Evolutionary conservation across 768 basidiomycete genomes (phyloP).

Genomic region (Pleurotus eryngii): DNA sequence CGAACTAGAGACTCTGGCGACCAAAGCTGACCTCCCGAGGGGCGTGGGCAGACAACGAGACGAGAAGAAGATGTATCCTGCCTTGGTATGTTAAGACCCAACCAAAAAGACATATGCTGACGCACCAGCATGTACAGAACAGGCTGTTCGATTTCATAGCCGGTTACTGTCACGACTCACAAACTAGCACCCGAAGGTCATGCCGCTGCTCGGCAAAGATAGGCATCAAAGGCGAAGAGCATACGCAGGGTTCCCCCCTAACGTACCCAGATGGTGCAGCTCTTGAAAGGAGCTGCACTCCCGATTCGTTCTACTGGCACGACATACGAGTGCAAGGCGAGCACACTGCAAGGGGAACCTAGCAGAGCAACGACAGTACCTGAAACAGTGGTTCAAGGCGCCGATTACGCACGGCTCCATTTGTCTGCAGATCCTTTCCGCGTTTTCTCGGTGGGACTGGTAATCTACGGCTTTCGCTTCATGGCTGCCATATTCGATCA

Average conservation of each 20-base stretch:
- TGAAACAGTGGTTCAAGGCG: constrained; percentile 15
- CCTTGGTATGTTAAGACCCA: too few species aligned
- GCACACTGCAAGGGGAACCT: too few species aligned
- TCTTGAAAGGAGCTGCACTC: too few species aligned
- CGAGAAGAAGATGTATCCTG: too few species aligned
- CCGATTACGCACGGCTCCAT: constrained; percentile 25
- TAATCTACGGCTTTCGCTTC: constrained; percentile 26
- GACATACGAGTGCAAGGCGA: too few species aligned
- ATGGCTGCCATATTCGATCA: constrained; percentile 28
- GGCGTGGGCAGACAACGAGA: too few species aligned
- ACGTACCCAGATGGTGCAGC: too few species aligned
- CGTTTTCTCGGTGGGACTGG: constrained; percentile 23
- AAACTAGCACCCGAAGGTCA: neutral
- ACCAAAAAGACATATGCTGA: too few species aligned
- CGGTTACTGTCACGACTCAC: constrained; percentile 2
- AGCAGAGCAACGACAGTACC: constrained; percentile 2
- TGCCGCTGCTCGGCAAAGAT: neutral
- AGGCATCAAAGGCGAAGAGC: neutral
- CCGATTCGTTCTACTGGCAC: too few species aligned
- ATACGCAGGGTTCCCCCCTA: too few species aligned
- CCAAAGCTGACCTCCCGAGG: too few species aligned
- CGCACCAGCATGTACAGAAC: neutral
- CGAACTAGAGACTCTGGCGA: too few species aligned
- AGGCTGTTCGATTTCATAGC: constrained; percentile 10
- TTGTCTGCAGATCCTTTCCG: constrained; percentile 25